Percentiles rank a stretch among this genome's conserved stretches.
These are phyloP conservation scores for Mortierella sp. DNA, from an alignment of 371 early-diverging fungal genomes.

Conservation along the genomic window DNA sequence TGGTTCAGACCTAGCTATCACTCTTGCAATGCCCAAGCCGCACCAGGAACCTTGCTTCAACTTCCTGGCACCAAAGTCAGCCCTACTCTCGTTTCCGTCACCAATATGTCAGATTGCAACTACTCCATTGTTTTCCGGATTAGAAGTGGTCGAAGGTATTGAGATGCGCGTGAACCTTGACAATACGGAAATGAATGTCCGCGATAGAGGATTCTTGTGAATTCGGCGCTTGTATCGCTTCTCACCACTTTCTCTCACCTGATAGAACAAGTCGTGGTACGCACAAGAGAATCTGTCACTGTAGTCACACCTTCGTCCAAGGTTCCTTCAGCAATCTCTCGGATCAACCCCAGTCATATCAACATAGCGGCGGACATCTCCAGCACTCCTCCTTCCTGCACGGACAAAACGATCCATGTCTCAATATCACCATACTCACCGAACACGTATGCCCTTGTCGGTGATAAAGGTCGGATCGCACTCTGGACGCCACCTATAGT, in stretches of 20 bases:
- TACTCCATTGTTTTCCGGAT: constrained; percentile 5
- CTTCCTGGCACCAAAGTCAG: constrained; percentile 21
- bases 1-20: constrained; percentile 30
- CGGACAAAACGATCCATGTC: constrained; percentile 37
- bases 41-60: constrained; percentile 23
- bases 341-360: constrained; percentile 23
- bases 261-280: constrained; percentile 34
- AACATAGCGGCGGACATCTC: constrained; percentile 18
- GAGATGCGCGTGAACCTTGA: neutral
- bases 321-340: constrained; percentile 25
- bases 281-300: constrained; percentile 29
- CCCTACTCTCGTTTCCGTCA: constrained; percentile 19
- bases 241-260: neutral
- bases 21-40: constrained; percentile 17
- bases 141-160: neutral
- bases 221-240: too few relatives aligned
- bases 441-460: constrained; percentile 36
- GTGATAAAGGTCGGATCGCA: constrained; percentile 33
- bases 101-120: constrained; percentile 35
- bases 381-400: constrained; percentile 8
- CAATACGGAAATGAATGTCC: too few relatives aligned
- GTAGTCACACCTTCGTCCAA: constrained; percentile 15
- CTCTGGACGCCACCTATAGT: constrained; percentile 21
- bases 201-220: too few relatives aligned
- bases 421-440: constrained; percentile 34